Evolutionary conservation across 2,329 filamentous ascomycete species (phyloP), one percentile per base, ranked within the genome.

Genomic region (Chaetomium strumarium): DNA sequence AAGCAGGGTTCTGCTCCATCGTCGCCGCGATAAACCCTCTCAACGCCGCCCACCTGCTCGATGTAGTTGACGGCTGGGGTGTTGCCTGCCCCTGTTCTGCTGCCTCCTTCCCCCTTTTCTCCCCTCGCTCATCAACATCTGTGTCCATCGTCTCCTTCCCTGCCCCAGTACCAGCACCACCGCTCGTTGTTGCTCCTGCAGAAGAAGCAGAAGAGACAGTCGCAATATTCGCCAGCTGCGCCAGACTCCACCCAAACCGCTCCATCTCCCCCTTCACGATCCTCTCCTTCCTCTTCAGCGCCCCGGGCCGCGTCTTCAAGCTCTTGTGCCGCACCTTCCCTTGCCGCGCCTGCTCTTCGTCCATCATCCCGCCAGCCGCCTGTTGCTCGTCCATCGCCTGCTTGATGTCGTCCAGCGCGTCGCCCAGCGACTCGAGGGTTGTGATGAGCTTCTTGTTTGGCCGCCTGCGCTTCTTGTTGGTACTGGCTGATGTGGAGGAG

Each of bases 1-100:
- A 95, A 3, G 86, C 88, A 13, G 86, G 82, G 62, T 92, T 92
- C 69, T 89, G 86, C 71, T 96, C 89, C 84, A 96, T 89, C 1
- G 89, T 96, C 39, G 84, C 79, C 1, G 88, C 85, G 47, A 96
- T 95, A 65, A 92, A 95, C 10, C 77, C 83, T 62, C 91, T 81
- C 68, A 97, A 67, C 14, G 90, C 89, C 30, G 86, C 86, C 86
- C 90, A 96, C 51, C 87, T 75, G 62, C 76, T 81, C 10, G 79
- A 72, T 14, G 77, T 81, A 11, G 71, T 67, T 8, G 68, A 61
- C 5, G 60, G 52, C 19, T 38, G 40, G 10, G 58, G 39, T 5
- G 55, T 48, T 10, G 58, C 53, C 47, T 55, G 55, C 13, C 57
- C 11, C 30, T 49, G 24, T 36, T 14, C 46, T 52, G 59, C 17